Evolutionary conservation across 805 yeast genomes (phyloP), one percentile per base, ranked within the genome.

Genomic region (Saturnispora bothae): DNA sequence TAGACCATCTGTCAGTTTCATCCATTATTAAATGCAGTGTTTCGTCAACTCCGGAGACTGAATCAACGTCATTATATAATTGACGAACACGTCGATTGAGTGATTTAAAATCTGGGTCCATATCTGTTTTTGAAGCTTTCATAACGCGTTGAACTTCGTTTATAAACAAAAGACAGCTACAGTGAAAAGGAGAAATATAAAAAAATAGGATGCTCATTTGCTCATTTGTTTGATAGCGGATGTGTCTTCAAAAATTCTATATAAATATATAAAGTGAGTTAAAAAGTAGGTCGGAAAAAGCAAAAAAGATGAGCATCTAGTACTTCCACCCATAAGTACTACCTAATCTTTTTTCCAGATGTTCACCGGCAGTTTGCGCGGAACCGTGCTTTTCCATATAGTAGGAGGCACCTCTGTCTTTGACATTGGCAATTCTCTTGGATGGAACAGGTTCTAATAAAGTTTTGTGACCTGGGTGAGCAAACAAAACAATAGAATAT

Each of bases 401-500:
- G 15, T 52, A 48, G 8, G 60, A 49, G 27, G 64, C 64, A 28
- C 65, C 65, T 42, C 64, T 52, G 15, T 63, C 63, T 4, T 48
- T 50, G 17, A 55, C 48, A 1, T 36, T 38, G 6, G 36, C 28
- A 4, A 59, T 49, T 10, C 39, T 43, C 3, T 63, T 66, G 45
- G 82, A 67, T n/a, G 89, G 92, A 34, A 83, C 83, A 5, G 92
- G 88, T 43, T 66, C 76, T 41, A 83, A 60, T 38, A 66, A 56
- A 0, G 83, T 71, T 9, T 66, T 70, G 44, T 80, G 71, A 41
- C 74, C 75, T 4, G 94, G 94, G 50, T 83, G 92, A 37, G 79
- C 73, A 63, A 83, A 83, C 48, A 78, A 76, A 3, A 79, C 94
- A 49, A 81, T 78, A 0, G 89, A 79, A 57, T 82, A 83, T 44